phyloP scores from a whole-genome alignment of 2,329 filamentous ascomycete genomes.

The Botrytis hyacinthi region DNA sequence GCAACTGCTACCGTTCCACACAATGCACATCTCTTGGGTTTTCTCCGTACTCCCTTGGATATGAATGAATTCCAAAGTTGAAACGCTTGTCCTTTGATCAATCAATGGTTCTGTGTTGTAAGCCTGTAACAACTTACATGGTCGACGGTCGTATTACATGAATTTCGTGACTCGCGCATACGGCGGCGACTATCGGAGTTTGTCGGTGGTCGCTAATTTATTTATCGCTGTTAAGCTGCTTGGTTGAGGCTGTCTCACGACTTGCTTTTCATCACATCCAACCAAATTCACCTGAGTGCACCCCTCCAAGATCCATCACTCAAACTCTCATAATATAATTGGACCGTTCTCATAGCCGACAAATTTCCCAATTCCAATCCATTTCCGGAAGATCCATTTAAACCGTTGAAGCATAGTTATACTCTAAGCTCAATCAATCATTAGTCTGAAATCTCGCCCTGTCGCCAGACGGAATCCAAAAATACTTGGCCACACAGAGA shows the following conservation, averaged over 20 bases:
- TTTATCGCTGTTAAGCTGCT: background rate
- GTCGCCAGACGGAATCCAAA: background rate
- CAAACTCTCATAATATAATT: background rate
- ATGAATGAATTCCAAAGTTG: background rate
- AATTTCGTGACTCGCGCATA: slow-evolving; percentile 11
- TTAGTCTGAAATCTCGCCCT: background rate
- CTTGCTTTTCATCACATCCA: background rate
- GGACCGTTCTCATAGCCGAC: background rate
- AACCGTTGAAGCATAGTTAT: background rate
- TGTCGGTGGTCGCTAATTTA: background rate
- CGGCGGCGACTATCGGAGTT: slow-evolving; percentile 15
- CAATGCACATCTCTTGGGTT: background rate
- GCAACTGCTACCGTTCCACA: background rate
- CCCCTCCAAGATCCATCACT: slow-evolving; percentile 7
- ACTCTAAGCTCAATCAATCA: background rate
- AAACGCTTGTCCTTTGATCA: background rate
- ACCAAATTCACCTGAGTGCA: background rate
- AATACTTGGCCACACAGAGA: slow-evolving; percentile 6
- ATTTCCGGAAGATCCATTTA: slow-evolving; percentile 5
- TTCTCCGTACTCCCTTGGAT: background rate
- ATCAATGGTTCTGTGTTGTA: background rate
- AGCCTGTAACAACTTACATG: background rate
- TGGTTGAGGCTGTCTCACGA: background rate
- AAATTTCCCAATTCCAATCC: background rate
- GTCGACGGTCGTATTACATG: background rate